Conservation (phyloP, 768 basidiomycete species). For the Termitomyces sp. region DNA sequence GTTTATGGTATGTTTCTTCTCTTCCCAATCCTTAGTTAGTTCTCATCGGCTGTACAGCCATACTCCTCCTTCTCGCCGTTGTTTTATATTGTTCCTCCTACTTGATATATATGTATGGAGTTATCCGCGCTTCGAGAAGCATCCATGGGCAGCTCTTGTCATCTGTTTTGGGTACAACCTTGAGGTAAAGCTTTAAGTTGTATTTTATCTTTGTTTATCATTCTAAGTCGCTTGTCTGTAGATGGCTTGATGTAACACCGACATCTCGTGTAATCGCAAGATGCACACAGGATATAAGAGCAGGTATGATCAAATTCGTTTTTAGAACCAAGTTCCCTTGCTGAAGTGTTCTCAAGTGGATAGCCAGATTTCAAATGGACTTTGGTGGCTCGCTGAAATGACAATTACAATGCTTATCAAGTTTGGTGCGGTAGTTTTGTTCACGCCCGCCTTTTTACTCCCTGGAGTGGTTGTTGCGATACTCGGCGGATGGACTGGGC, state of each 20-base stretch:
- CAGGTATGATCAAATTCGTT: slow-evolving; percentile 16
- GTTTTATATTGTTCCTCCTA: slow-evolving; percentile 26
- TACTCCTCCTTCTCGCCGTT: slow-evolving; percentile 26
- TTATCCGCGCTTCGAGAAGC: slow-evolving; percentile 44
- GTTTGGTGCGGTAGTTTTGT: slow-evolving; percentile 36
- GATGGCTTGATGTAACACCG: slow-evolving; percentile 46
- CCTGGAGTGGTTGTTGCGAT: slow-evolving; percentile 36
- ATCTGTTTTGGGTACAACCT: slow-evolving; percentile 52
- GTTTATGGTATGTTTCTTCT: slow-evolving; percentile 24
- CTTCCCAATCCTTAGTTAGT: not conserved
- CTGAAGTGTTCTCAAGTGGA: slow-evolving; percentile 42
- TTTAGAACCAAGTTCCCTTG: slow-evolving; percentile 17
- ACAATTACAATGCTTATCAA: slow-evolving; percentile 32
- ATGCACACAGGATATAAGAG: slow-evolving; percentile 60
- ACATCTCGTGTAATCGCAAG: slow-evolving; percentile 53
- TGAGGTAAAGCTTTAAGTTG: slow-evolving; percentile 32
- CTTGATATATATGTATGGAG: slow-evolving; percentile 39
- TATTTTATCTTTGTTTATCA: not conserved
- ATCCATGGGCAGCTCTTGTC: slow-evolving; percentile 49
- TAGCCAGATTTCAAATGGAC: slow-evolving; percentile 21
- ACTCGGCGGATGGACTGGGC: slow-evolving; percentile 37
- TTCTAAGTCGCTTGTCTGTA: slow-evolving; percentile 9
- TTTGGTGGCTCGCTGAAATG: slow-evolving; percentile 23
- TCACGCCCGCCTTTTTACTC: slow-evolving; percentile 40
- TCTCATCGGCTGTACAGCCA: slow-evolving; percentile 8